These are phyloP conservation scores for Prunus dulcis DNA, from an alignment of 306 rosid species.

Conservation along the genomic window DNA sequence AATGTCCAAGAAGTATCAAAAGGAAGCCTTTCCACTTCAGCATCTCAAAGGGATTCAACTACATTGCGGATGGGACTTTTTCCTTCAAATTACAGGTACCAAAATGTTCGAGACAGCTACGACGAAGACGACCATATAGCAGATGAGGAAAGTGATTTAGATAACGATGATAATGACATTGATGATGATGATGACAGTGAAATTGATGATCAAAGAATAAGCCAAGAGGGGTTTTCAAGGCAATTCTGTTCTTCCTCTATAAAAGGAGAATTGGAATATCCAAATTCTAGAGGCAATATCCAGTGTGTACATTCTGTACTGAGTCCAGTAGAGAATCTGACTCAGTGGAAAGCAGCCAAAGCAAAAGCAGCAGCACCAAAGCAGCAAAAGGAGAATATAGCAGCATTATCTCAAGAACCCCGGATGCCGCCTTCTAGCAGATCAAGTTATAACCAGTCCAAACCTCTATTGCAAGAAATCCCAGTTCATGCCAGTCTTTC, in stretches of 20 bases:
- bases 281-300: conserved; percentile 20
- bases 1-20: conserved; percentile 17
- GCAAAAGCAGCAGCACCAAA: conserved; percentile 53
- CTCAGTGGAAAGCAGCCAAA: conserved; percentile 87
- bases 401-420: conserved; percentile 32
- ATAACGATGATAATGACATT: conserved; percentile 28
- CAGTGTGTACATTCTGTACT: conserved; percentile 53
- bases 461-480: conserved; percentile 55
- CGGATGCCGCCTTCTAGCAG: conserved; percentile 20
- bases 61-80: conserved; percentile 22
- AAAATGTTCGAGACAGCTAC: conserved; percentile 47
- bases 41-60: conserved; percentile 21
- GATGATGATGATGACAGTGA: conserved; percentile 38
- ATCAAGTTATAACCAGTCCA: conserved; percentile 33
- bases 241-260: conserved; percentile 15
- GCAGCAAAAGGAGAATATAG: conserved; percentile 57
- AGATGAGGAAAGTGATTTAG: conserved; percentile 50
- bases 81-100: conserved; percentile 72
- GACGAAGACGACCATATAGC: conserved; percentile 56
- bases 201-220: conserved; percentile 18
- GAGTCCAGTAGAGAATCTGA: conserved; percentile 71
- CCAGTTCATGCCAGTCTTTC: conserved; percentile 79
- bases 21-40: conserved; percentile 24
- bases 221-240: conserved; percentile 32
- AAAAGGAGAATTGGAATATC: not conserved